Base-by-base conservation (phyloP, 768 basidiomycete genomes). In the Mycena rebaudengoi region DNA sequence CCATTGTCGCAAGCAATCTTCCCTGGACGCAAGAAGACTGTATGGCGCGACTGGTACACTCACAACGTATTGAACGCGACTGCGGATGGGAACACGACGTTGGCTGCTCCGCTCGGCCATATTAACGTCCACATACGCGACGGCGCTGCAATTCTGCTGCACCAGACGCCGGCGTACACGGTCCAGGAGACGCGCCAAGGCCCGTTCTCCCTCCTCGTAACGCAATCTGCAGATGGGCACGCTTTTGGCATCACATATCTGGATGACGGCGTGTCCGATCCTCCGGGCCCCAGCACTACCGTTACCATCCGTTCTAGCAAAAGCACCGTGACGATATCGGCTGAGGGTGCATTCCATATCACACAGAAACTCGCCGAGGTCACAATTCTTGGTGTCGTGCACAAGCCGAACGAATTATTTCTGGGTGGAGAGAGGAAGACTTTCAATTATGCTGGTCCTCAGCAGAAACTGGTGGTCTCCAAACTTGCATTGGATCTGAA, bases 121-220 rank as follows among this genome's bases (percentile, higher is more conserved):
- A 92, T 94, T 74, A 89, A 89, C 62, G 88, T 92, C 25, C 91
- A 92, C 71, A 74, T 94, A 59, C 86, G 91, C n/a, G 86, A 88
- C 59, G 86, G 88, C 26, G 82, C 89, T 18, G 86, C 86, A 29
- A 72, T 94, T 12, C 82, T 93, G 20, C 72, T 91, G 40, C 86
- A 93, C 70, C 76, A 83, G 11, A 63, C 80, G 53, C 89, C 91
- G 7, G 87, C 75, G 1, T 91, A 91, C 73, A 94, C 91, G 2
- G 83, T 87, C 65, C 81, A 84, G 54, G 90, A 90, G 72, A 92
- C 91, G 0, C 82, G 84, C 5, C 75, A 83, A 41, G 85, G 85
- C 0, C 86, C 89, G 0, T 92, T 85, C 73, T 79, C 85, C 10
- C 78, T 94, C 10, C 81, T 93, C 30, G 81, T 91, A 2, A 85